Conservation (phyloP, 495 filamentous ascomycete species). For the Xylaria curta region DNA sequence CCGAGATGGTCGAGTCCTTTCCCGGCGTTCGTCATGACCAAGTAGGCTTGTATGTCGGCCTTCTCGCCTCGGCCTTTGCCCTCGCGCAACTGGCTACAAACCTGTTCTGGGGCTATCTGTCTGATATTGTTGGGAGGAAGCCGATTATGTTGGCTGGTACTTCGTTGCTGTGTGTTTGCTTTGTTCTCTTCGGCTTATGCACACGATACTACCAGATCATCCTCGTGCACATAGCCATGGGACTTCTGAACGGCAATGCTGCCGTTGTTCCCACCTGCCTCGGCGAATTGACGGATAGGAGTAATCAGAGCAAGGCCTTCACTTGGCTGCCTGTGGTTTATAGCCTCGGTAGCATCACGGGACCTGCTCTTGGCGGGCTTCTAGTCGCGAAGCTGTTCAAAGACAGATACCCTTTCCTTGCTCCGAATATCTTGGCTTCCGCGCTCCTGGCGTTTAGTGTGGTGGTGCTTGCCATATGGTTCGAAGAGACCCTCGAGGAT, state of each 20-base stretch:
- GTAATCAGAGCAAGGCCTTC: slow-evolving; percentile 91
- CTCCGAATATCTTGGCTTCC: slow-evolving; percentile 80
- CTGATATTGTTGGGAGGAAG: slow-evolving; percentile 89
- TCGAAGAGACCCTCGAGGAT: slow-evolving; percentile 90
- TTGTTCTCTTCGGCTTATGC: slow-evolving; percentile 88
- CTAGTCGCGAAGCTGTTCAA: slow-evolving; percentile 63
- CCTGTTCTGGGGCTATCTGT: slow-evolving; percentile 92
- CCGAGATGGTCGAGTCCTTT: slow-evolving; percentile 87
- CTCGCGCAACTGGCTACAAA: slow-evolving; percentile 91
- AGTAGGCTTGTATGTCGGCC: slow-evolving; percentile 87
- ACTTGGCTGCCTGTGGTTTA: slow-evolving; percentile 93
- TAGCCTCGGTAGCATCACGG: slow-evolving; percentile 89
- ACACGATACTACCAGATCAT: slow-evolving; percentile 81
- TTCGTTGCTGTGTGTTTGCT: slow-evolving; percentile 76
- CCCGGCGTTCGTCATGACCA: slow-evolving; percentile 72
- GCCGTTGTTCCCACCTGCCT: slow-evolving; percentile 88
- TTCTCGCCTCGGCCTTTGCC: slow-evolving; percentile 89
- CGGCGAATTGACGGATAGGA: slow-evolving; percentile 92
- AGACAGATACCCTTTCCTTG: slow-evolving; percentile 80
- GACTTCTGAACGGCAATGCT: slow-evolving; percentile 88
- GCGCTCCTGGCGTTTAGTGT: slow-evolving; percentile 75
- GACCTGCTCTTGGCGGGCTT: slow-evolving; percentile 87
- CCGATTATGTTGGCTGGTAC: slow-evolving; percentile 91
- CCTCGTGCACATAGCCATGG: slow-evolving; percentile 86
- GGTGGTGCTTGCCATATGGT: slow-evolving; percentile 71